Evolutionary conservation across 345 rosid genomes (phyloP).

Genomic region (Populus tremula): DNA sequence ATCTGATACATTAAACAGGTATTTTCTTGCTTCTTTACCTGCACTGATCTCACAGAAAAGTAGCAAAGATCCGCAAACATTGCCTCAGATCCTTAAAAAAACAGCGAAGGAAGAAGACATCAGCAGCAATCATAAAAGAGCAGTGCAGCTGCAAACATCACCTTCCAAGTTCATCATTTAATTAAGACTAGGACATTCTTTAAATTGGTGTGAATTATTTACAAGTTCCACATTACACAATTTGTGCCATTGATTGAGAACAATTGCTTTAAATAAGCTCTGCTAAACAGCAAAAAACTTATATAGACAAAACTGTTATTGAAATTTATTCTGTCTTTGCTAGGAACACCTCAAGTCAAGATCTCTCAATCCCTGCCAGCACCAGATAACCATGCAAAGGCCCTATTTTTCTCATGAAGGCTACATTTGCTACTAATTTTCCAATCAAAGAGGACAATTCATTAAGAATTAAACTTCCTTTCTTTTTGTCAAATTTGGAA

Average conservation of each 20-base stretch:
- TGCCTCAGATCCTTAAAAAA: constrained; percentile 86
- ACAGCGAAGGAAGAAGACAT: constrained; percentile 5
- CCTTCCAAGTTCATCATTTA: constrained; percentile 4
- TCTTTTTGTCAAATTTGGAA: background rate
- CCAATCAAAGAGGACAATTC: background rate
- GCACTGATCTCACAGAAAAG: constrained; percentile 89
- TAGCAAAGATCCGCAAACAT: constrained; percentile 99
- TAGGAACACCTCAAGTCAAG: background rate
- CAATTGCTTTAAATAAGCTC: background rate
- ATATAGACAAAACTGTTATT: background rate
- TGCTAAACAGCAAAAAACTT: background rate
- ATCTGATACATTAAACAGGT: constrained; percentile 20
- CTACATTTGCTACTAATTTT: background rate
- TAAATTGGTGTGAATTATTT: background rate
- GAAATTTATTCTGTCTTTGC: background rate
- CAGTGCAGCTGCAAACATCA: background rate
- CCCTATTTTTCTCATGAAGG: background rate
- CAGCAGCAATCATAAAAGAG: constrained; percentile 16
- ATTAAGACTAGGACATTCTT: background rate
- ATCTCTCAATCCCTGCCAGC: constrained; percentile 1
- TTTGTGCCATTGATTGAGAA: background rate
- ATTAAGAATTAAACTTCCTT: background rate
- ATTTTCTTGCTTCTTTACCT: constrained; percentile 53
- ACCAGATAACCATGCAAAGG: background rate
- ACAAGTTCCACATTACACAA: background rate